Evolutionary conservation across 169 alveolate species (phyloP).

Genomic region (Sarcocystis neurona): DNA sequence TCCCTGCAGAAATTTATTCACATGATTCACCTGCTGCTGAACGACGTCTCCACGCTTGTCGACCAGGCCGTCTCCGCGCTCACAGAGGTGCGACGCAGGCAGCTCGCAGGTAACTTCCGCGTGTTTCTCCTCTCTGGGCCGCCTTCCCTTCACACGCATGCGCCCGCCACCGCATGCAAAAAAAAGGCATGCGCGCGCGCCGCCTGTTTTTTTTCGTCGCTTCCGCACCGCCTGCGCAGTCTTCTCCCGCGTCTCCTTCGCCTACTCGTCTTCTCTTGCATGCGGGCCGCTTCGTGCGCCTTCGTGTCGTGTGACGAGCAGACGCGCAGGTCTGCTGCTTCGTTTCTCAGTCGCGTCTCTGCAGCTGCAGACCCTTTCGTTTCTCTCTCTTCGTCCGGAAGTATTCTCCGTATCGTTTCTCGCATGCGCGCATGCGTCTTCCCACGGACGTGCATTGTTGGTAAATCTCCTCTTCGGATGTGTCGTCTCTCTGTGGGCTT

Average conservation of each 20-base stretch:
- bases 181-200: background rate
- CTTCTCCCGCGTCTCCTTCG: background rate
- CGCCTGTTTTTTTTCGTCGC: background rate
- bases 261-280: no score
- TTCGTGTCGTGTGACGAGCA: no score
- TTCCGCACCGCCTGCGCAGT: background rate
- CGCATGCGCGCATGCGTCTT: no score
- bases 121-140: background rate
- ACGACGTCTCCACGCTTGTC: slow-evolving; percentile 81
- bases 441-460: no score
- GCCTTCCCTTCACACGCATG: background rate
- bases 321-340: background rate
- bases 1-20: slow-evolving; percentile 84
- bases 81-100: slow-evolving; percentile 84
- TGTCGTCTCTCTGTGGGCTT: background rate
- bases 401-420: no score
- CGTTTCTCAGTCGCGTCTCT: background rate
- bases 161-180: background rate
- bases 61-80: slow-evolving; percentile 87
- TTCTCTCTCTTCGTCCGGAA: no score
- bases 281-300: no score
- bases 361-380: background rate
- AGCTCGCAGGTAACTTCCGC: slow-evolving; percentile 57
- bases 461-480: background rate
- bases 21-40: slow-evolving; percentile 83